Conservation (phyloP, 2,329 filamentous ascomycete species). For the Colletotrichum cordylinicola region DNA sequence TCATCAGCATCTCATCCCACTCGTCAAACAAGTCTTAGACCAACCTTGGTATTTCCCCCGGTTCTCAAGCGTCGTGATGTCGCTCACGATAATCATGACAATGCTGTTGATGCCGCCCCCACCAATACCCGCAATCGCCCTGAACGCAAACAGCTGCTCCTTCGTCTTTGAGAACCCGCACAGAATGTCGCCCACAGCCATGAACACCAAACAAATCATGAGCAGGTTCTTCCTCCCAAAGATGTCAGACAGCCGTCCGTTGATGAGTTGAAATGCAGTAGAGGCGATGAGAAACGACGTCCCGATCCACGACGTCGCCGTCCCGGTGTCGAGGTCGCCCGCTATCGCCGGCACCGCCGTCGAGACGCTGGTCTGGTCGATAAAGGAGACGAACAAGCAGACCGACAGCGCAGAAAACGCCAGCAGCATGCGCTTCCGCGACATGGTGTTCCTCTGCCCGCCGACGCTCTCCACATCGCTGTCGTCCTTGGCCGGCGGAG, state of each 20-base stretch:
- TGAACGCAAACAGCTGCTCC: conserved; percentile 38
- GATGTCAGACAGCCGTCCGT: conserved; percentile 39
- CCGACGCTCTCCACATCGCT: conserved; percentile 29
- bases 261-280: conserved; percentile 40
- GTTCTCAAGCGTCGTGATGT: conserved; percentile 39
- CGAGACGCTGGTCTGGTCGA: conserved; percentile 41
- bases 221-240: conserved; percentile 40
- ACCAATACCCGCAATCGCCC: conserved; percentile 38
- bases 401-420: conserved; percentile 33
- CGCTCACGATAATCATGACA: conserved; percentile 43
- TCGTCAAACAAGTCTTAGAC: not conserved
- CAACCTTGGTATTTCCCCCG: conserved; percentile 36
- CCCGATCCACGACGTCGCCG: conserved; percentile 39
- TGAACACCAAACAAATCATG: conserved; percentile 30
- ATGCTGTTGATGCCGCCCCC: conserved; percentile 39
- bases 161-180: conserved; percentile 37
- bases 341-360: conserved; percentile 43
- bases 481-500: not conserved
- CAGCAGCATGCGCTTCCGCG: conserved; percentile 33
- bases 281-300: conserved; percentile 42
- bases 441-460: conserved; percentile 39
- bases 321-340: conserved; percentile 32
- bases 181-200: conserved; percentile 33
- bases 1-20: conserved; percentile 3
- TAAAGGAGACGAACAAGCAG: conserved; percentile 37